Evolutionary conservation across 2,329 filamentous ascomycete genomes (phyloP).

Genomic region (Metarhizium anisopliae): DNA sequence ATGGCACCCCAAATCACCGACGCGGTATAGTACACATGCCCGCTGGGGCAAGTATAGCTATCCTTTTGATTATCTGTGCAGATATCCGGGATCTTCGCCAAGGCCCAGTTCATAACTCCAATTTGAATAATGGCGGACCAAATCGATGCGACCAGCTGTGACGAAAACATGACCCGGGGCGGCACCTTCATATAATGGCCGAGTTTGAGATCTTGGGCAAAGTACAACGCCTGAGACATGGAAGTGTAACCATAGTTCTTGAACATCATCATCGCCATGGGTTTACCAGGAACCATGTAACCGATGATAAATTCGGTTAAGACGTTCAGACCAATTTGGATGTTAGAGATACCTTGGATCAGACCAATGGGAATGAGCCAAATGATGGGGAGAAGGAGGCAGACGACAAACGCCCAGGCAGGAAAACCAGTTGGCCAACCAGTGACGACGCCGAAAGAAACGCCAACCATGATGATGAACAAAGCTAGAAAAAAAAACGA

Average conservation of each 20-base stretch:
- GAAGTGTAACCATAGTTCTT: conserved; percentile 65
- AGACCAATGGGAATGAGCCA: conserved; percentile 55
- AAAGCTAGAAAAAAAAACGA: conserved; percentile 21
- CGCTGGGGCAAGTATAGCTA: conserved; percentile 47
- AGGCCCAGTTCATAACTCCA: conserved; percentile 56
- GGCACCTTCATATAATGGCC: conserved; percentile 62
- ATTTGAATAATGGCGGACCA: conserved; percentile 57
- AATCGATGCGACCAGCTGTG: conserved; percentile 49
- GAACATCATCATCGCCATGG: conserved; percentile 70
- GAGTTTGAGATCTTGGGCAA: conserved; percentile 57
- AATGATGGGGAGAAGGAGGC: conserved; percentile 46
- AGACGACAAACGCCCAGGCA: conserved; percentile 49
- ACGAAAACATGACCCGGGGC: conserved; percentile 52
- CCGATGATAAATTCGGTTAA: conserved; percentile 66
- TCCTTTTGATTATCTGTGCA: conserved; percentile 46
- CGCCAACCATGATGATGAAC: conserved; percentile 42
- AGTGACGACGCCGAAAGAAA: conserved; percentile 45
- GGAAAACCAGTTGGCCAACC: conserved; percentile 49
- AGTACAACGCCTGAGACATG: conserved; percentile 58
- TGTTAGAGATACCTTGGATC: conserved; percentile 52
- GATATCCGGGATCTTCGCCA: conserved; percentile 52
- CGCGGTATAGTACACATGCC: conserved; percentile 55
- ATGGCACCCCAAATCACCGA: conserved; percentile 68
- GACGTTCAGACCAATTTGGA: conserved; percentile 59
- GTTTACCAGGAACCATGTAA: conserved; percentile 62